Percentiles rank a stretch among this genome's conserved stretches.
Evolutionary conservation across 805 yeast species (phyloP).

Genomic region (Yarrowia yakushimensis): DNA sequence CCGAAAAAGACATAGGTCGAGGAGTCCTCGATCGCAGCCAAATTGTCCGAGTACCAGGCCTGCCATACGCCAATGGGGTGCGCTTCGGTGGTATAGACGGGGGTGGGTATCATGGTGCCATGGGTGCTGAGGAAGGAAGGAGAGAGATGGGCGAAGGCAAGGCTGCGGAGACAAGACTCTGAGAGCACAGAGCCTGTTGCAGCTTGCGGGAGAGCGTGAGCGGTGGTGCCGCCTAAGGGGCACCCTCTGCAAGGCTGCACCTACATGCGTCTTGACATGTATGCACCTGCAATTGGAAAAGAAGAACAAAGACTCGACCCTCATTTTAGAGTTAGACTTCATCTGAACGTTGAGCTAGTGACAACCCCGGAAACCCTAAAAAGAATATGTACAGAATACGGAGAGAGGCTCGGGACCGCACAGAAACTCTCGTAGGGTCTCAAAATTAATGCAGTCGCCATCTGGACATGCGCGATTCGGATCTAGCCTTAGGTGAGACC

Average conservation of each 20-base stretch:
- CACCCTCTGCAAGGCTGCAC: constrained; percentile 19
- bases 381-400: neutral
- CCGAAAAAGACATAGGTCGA: constrained; percentile 23
- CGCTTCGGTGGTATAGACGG: constrained; percentile 25
- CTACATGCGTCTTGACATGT: constrained; percentile 7
- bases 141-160: constrained; percentile 3
- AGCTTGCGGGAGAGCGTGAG: constrained; percentile 23
- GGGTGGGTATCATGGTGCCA: constrained; percentile 25
- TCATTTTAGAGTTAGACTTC: neutral
- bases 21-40: constrained; percentile 26
- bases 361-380: neutral
- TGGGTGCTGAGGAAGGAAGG: constrained; percentile 18
- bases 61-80: constrained; percentile 37
- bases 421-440: neutral
- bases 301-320: neutral
- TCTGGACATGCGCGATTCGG: neutral
- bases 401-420: neutral
- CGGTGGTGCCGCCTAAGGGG: constrained; percentile 24
- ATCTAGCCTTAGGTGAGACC: neutral
- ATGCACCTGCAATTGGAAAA: neutral
- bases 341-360: constrained; percentile 1
- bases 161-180: neutral
- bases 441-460: neutral
- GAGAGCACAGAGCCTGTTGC: constrained; percentile 13
- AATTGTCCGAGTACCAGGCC: constrained; percentile 34